A percentile compares a stretch with the other conserved stretches of the same genome.
Conservation (phyloP, 805 yeast species). For the Cyberlindnera lachancei region DNA sequence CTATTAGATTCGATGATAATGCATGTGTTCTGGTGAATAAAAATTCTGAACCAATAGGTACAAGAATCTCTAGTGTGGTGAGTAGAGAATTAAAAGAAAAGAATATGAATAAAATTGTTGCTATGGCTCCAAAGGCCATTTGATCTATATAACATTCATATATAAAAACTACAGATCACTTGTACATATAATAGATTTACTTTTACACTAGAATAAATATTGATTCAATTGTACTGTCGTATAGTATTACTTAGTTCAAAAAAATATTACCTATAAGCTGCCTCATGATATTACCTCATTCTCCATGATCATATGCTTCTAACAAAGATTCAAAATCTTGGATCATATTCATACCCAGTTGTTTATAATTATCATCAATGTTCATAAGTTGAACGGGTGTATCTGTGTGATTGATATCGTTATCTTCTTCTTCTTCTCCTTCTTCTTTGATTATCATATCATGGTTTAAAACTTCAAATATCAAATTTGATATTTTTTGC, state of each 20-base stretch:
- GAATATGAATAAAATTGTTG: conserved; percentile 76
- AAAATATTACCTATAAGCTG: no score
- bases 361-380: not conserved
- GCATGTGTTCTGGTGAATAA: conserved; percentile 95
- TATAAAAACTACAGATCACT: not conserved
- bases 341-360: not conserved
- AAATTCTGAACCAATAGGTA: conserved; percentile 88
- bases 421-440: not conserved
- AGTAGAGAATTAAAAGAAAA: conserved; percentile 83
- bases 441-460: not conserved
- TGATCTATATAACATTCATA: conserved; percentile 16
- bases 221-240: no score
- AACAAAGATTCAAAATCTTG: not conserved
- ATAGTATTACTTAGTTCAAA: no score
- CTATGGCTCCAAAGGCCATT: conserved; percentile 84
- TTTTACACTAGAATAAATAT: no score
- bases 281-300: no score
- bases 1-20: conserved; percentile 85
- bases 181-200: conserved; percentile 3
- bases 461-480: conserved; percentile 13
- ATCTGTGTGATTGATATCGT: no score
- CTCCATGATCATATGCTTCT: not conserved
- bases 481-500: conserved; percentile 11
- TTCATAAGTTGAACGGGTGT: no score
- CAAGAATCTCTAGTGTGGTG: conserved; percentile 84